These are phyloP conservation scores for Penium margaritaceum DNA, from an alignment of 139 green algal genomes.

Conservation along the genomic window DNA sequence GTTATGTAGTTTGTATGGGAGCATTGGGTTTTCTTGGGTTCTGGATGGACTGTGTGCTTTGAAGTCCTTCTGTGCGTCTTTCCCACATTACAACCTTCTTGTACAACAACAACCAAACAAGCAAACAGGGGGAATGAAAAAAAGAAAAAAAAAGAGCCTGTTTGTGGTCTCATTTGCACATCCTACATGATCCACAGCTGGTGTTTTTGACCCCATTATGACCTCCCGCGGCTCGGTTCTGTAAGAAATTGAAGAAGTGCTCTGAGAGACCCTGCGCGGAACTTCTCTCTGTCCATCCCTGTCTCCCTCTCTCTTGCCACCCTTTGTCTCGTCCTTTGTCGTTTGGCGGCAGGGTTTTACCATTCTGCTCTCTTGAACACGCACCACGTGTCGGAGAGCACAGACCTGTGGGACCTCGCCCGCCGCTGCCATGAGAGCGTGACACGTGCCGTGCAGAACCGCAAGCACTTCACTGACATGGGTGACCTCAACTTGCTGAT, in stretches of 20 bases:
- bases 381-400: conserved; percentile 18
- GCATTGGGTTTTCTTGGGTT: background rate
- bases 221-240: too few relatives aligned
- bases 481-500: conserved; percentile 42
- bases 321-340: background rate
- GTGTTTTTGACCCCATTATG: too few relatives aligned
- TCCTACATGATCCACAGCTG: background rate
- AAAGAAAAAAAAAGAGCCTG: too few relatives aligned
- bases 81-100: too few relatives aligned
- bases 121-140: too few relatives aligned
- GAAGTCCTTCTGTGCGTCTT: too few relatives aligned
- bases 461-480: conserved; percentile 43
- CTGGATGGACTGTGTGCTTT: background rate
- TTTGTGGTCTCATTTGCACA: background rate
- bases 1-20: background rate
- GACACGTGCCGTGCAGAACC: conserved; percentile 9
- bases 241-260: too few relatives aligned
- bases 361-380: conserved; percentile 31
- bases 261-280: too few relatives aligned
- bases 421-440: conserved; percentile 1
- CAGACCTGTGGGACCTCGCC: conserved; percentile 30
- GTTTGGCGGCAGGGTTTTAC: conserved; percentile 27
- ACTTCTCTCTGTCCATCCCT: too few relatives aligned
- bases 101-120: too few relatives aligned
- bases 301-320: too few relatives aligned